These are phyloP conservation scores for Penstemon newberryi DNA, from an alignment of 257 asterid species.

Conservation along the genomic window DNA sequence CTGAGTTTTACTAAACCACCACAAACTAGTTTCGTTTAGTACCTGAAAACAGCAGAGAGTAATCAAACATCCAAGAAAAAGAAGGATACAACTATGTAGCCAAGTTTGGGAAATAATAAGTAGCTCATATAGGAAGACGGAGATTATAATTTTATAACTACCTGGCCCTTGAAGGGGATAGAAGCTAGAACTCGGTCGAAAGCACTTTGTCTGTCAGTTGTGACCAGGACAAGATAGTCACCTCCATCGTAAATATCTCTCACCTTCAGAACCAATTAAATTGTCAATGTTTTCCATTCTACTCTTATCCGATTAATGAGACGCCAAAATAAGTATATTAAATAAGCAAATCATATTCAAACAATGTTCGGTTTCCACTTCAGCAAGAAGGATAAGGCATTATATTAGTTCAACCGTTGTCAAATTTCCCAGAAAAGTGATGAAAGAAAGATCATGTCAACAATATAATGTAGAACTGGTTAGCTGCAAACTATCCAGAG, in stretches of 20 bases:
- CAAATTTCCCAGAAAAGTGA: conserved; percentile 13
- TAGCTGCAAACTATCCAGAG: no score
- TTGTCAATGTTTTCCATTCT: background rate
- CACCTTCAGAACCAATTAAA: conserved; percentile 54
- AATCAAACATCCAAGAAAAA: conserved; percentile 12
- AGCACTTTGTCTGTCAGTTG: conserved; percentile 95
- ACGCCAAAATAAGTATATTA: conserved; percentile 1
- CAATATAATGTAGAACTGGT: background rate
- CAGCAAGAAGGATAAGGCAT: background rate
- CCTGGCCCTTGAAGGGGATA: conserved; percentile 97
- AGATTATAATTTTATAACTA: conserved; percentile 11
- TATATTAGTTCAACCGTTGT: background rate
- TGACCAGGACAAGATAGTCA: conserved; percentile 77
- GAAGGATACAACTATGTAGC: background rate
- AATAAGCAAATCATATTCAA: background rate
- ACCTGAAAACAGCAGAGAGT: conserved; percentile 46
- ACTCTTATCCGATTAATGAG: conserved; percentile 1
- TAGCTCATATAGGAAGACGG: conserved; percentile 12
- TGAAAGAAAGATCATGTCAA: background rate
- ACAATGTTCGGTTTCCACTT: background rate
- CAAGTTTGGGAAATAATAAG: background rate
- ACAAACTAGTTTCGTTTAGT: conserved; percentile 87
- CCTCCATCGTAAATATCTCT: conserved; percentile 92
- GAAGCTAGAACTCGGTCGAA: conserved; percentile 94
- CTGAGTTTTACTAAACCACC: conserved; percentile 86